phyloP scores from a whole-genome alignment of 352 stramenopile genomes.

The Globisporangium megalacanthum region DNA sequence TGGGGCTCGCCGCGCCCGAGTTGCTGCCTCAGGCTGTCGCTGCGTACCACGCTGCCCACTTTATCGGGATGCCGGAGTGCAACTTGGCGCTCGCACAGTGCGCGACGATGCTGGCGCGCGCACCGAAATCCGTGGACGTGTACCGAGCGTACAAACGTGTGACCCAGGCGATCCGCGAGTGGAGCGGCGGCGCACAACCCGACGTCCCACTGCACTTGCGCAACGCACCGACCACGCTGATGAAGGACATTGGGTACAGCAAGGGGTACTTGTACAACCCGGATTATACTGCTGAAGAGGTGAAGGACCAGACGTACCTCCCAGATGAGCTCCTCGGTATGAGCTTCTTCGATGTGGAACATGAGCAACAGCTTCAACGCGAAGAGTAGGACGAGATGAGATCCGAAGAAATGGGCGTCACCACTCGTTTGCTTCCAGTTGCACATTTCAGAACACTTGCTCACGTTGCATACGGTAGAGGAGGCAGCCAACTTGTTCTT shows the following conservation, averaged over 20 bases:
- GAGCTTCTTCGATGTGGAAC: slow-evolving; percentile 40
- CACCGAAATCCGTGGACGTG: slow-evolving; percentile 80
- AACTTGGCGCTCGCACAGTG: slow-evolving; percentile 78
- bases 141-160: slow-evolving; percentile 80
- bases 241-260: slow-evolving; percentile 72
- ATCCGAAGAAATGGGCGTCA: too few species aligned
- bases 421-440: too few species aligned
- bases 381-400: not conserved
- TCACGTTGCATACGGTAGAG: too few species aligned
- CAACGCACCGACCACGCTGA: slow-evolving; percentile 77
- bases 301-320: slow-evolving; percentile 82
- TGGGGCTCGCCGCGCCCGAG: slow-evolving; percentile 68
- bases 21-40: slow-evolving; percentile 61
- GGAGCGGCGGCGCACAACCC: slow-evolving; percentile 43
- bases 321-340: slow-evolving; percentile 55
- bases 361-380: not conserved
- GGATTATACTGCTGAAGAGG: slow-evolving; percentile 53
- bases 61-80: slow-evolving; percentile 83
- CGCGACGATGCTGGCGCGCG: slow-evolving; percentile 70
- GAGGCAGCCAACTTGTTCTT: too few species aligned
- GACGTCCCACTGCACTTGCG: slow-evolving; percentile 79
- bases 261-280: slow-evolving; percentile 86
- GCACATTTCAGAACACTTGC: too few species aligned
- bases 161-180: slow-evolving; percentile 56
- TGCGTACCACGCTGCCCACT: slow-evolving; percentile 70